A percentile compares a stretch with the other conserved stretches of the same genome.
Conservation (phyloP, 371 early-diverging fungal genomes). For the Neoconidiobolus thromboides region DNA sequence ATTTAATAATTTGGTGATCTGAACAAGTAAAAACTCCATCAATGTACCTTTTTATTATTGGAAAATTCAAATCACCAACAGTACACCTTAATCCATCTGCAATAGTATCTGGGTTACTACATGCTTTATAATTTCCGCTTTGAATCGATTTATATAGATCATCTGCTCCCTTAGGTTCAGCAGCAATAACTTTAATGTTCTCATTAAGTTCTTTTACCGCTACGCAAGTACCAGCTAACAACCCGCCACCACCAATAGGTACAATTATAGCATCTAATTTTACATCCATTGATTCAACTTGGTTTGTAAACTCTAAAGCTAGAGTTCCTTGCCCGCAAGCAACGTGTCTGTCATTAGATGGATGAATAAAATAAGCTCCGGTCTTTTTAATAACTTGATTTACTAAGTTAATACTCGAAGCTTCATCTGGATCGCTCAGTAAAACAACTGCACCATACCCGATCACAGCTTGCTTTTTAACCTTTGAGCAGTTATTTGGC, state of each 20-base stretch:
- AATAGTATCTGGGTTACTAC: conserved; percentile 75
- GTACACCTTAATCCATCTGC: conserved; percentile 91
- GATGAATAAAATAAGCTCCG: conserved; percentile 72
- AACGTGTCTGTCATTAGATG: conserved; percentile 88
- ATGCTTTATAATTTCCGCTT: conserved; percentile 28
- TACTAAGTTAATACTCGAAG: conserved; percentile 73
- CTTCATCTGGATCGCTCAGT: conserved; percentile 72
- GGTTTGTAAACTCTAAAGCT: conserved; percentile 56
- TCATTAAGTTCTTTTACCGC: conserved; percentile 78
- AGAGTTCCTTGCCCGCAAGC: conserved; percentile 95
- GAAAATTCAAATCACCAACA: conserved; percentile 73
- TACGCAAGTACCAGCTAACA: conserved; percentile 71
- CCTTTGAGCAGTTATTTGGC: conserved; percentile 47
- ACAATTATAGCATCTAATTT: conserved; percentile 69
- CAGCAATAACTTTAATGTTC: conserved; percentile 43
- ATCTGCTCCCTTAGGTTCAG: conserved; percentile 73
- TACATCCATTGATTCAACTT: conserved; percentile 13
- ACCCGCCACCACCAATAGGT: conserved; percentile 83
- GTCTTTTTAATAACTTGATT: conserved; percentile 39
- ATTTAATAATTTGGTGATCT: conserved; percentile 91
- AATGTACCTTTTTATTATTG: conserved; percentile 35
- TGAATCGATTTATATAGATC: conserved; percentile 67
- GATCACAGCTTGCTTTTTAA: conserved; percentile 74
- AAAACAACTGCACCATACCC: conserved; percentile 81
- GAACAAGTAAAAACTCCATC: conserved; percentile 71